Conservation (phyloP, 371 early-diverging fungal genomes). For the Rhizopus arrhizus region DNA sequence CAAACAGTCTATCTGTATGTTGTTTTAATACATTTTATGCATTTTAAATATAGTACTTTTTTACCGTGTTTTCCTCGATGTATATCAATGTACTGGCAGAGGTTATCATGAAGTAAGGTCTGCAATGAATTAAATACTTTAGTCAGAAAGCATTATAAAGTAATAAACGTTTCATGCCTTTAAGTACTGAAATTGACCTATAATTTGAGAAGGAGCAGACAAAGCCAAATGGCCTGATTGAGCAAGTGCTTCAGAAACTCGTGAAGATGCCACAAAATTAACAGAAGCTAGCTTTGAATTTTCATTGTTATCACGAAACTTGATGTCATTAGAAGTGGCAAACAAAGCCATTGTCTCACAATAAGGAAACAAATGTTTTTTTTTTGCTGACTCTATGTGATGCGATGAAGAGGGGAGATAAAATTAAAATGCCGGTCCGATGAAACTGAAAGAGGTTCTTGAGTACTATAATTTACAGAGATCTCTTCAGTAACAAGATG, state of each 20-base stretch:
- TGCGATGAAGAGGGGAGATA: too few species aligned
- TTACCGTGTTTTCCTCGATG: constrained; percentile 66
- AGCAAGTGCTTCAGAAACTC: constrained; percentile 43
- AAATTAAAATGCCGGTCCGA: too few species aligned
- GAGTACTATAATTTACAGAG: too few species aligned
- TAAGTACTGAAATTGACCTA: constrained; percentile 60
- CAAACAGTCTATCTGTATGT: constrained; percentile 58
- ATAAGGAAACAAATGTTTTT: too few species aligned
- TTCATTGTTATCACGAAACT: constrained; percentile 19
- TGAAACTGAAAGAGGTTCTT: too few species aligned
- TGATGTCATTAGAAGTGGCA: constrained; percentile 38
- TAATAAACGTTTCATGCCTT: constrained; percentile 38
- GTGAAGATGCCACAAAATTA: constrained; percentile 50
- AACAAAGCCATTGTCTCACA: constrained; percentile 40
- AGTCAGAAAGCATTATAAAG: not conserved
- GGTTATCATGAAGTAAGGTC: constrained; percentile 57
- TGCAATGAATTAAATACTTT: constrained; percentile 11
- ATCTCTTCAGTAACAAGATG: too few species aligned
- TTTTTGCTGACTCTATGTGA: too few species aligned
- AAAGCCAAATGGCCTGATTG: constrained; percentile 52
- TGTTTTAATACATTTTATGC: not conserved
- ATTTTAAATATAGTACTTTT: not conserved
- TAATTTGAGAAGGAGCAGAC: constrained; percentile 61
- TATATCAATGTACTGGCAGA: constrained; percentile 64
- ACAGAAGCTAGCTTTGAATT: constrained; percentile 43